A percentile compares a stretch with the other conserved stretches of the same genome.
Evolutionary conservation across 1,284 basidiomycete species (phyloP).

Genomic region (Sanghuangporus baumii): DNA sequence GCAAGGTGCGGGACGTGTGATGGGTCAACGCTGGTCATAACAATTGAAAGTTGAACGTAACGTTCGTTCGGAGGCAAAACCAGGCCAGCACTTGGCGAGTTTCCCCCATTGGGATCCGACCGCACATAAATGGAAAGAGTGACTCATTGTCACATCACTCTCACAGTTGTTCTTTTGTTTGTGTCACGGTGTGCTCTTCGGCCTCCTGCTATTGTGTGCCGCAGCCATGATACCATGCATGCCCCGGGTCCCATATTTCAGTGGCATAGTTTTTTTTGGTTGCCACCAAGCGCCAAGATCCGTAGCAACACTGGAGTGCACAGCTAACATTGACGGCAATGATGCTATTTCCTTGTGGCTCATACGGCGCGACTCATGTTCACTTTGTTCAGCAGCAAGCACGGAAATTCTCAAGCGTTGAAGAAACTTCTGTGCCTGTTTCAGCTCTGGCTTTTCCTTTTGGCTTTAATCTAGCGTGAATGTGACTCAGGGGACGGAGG

Average conservation of each 20-base stretch:
- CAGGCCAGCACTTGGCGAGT: background rate
- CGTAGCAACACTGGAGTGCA: background rate
- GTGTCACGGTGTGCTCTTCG: background rate
- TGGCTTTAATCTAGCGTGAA: background rate
- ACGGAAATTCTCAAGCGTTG: background rate
- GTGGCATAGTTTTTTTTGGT: background rate
- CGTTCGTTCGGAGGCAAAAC: too few species aligned
- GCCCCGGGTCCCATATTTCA: background rate
- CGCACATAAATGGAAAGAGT: background rate
- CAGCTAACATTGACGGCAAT: conserved; percentile 2
- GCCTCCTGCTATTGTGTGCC: background rate
- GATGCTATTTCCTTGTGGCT: background rate
- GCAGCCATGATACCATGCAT: background rate
- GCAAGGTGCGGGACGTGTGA: conserved; percentile 7
- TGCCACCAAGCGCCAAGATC: background rate
- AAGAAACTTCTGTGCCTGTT: background rate
- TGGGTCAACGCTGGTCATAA: conserved; percentile 9
- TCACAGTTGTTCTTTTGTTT: background rate
- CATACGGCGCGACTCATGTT: background rate
- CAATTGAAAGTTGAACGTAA: background rate
- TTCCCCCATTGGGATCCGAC: background rate
- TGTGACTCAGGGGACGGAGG: conserved; percentile 1
- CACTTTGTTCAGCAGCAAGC: background rate
- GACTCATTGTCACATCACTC: background rate
- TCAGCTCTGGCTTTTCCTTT: background rate